These are phyloP conservation scores for Parafenestella ontariensis DNA, from an alignment of 2,329 filamentous ascomycete genomes.

Conservation along the genomic window DNA sequence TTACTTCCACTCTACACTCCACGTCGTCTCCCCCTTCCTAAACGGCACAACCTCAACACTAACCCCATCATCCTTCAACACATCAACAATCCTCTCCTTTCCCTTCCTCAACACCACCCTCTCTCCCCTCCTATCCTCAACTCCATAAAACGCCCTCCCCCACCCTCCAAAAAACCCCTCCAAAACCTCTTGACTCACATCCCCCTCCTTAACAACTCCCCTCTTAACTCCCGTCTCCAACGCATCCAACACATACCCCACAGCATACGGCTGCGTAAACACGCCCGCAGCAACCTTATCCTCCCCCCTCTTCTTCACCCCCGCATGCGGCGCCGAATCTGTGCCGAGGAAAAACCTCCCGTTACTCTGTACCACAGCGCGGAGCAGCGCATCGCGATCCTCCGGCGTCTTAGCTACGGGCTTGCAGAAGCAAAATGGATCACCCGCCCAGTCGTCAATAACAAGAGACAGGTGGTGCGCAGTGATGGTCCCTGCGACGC, in stretches of 20 bases:
- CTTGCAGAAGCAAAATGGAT: conserved; percentile 82
- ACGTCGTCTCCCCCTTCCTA: conserved; percentile 66
- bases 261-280: conserved; percentile 77
- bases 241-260: conserved; percentile 69
- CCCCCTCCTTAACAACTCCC: conserved; percentile 60
- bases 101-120: conserved; percentile 65
- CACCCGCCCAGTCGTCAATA: conserved; percentile 72
- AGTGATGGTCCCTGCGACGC: conserved; percentile 81
- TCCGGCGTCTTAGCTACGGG: conserved; percentile 69
- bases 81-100: conserved; percentile 62
- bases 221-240: conserved; percentile 68
- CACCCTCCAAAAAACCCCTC: conserved; percentile 65
- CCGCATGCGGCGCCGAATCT: conserved; percentile 74
- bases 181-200: conserved; percentile 62
- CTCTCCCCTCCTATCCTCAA: conserved; percentile 53
- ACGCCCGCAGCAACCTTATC: conserved; percentile 70
- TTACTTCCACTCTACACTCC: conserved; percentile 56
- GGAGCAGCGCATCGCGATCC: conserved; percentile 75
- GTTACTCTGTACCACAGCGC: conserved; percentile 62
- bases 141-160: conserved; percentile 65
- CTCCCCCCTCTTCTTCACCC: conserved; percentile 65
- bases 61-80: conserved; percentile 61
- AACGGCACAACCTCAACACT: conserved; percentile 70
- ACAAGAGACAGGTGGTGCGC: conserved; percentile 86
- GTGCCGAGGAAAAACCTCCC: conserved; percentile 76